phyloP scores from a whole-genome alignment of 2,329 filamentous ascomycete genomes.

The Nemania sp. region DNA sequence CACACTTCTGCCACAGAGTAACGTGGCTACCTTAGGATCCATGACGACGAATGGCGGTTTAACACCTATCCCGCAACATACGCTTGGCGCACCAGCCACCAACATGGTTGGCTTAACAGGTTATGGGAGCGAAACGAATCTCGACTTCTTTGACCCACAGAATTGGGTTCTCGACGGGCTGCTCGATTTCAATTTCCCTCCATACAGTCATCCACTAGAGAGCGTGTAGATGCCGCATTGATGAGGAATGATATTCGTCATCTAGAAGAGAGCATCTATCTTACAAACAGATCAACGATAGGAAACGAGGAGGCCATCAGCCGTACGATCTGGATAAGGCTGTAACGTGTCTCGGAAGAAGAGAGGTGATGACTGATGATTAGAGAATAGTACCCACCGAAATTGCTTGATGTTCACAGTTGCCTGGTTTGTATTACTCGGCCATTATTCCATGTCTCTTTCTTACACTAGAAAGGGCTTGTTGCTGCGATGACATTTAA shows the following conservation, averaged over 20 bases:
- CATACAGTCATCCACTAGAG: conserved; percentile 57
- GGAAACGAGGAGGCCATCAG: conserved; percentile 9
- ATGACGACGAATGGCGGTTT: conserved; percentile 55
- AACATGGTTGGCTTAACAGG: conserved; percentile 55
- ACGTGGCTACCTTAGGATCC: conserved; percentile 52
- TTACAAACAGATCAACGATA: background rate
- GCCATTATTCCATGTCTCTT: conserved; percentile 1
- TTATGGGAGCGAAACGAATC: conserved; percentile 67
- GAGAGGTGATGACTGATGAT: conserved; percentile 24
- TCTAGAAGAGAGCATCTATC: background rate
- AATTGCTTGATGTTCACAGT: conserved; percentile 31
- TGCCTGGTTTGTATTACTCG: conserved; percentile 18
- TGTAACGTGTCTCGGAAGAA: conserved; percentile 23
- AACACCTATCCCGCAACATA: conserved; percentile 53
- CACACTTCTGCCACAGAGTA: conserved; percentile 58
- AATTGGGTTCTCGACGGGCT: conserved; percentile 92
- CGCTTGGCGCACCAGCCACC: conserved; percentile 48
- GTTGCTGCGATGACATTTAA: conserved; percentile 12
- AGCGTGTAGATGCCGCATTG: conserved; percentile 45
- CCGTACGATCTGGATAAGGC: conserved; percentile 23
- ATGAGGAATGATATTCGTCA: background rate
- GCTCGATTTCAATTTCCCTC: conserved; percentile 75
- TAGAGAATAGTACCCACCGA: conserved; percentile 23
- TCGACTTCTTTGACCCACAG: conserved; percentile 89
- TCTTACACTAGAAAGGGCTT: background rate